These are phyloP conservation scores for Smittium culicis DNA, from an alignment of 371 early-diverging fungal genomes.

Conservation along the genomic window DNA sequence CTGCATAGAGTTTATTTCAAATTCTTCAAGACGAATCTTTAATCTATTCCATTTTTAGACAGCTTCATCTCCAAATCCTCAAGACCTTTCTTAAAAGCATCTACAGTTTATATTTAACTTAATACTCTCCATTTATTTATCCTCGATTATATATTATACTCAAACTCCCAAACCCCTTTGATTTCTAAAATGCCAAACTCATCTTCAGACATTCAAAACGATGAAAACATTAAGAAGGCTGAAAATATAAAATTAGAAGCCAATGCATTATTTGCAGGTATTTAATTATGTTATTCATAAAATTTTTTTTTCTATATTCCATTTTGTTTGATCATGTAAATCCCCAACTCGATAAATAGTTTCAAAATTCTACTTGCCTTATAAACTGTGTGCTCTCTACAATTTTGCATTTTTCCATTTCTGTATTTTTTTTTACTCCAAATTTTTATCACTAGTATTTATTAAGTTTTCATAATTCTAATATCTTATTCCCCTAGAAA, in stretches of 20 bases:
- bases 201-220: too few relatives aligned
- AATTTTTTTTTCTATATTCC: background rate
- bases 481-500: constrained; percentile 7
- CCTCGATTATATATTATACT: too few relatives aligned
- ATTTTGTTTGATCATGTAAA: background rate
- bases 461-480: background rate
- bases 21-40: too few relatives aligned
- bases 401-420: background rate
- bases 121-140: too few relatives aligned
- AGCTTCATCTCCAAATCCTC: too few relatives aligned
- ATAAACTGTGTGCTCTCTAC: background rate
- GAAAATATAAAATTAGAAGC: constrained; percentile 23
- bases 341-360: background rate
- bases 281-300: too few relatives aligned
- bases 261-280: constrained; percentile 22
- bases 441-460: background rate
- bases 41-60: too few relatives aligned
- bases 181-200: too few relatives aligned
- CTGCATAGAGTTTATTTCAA: too few relatives aligned
- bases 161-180: too few relatives aligned
- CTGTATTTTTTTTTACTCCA: background rate
- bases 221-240: constrained; percentile 15
- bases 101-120: too few relatives aligned
- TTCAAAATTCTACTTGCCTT: background rate
- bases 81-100: too few relatives aligned